Evolutionary conservation across 2,329 filamentous ascomycete genomes (phyloP), one percentile per base, ranked within the genome.

Genomic region (Aspergillus aculeatus): DNA sequence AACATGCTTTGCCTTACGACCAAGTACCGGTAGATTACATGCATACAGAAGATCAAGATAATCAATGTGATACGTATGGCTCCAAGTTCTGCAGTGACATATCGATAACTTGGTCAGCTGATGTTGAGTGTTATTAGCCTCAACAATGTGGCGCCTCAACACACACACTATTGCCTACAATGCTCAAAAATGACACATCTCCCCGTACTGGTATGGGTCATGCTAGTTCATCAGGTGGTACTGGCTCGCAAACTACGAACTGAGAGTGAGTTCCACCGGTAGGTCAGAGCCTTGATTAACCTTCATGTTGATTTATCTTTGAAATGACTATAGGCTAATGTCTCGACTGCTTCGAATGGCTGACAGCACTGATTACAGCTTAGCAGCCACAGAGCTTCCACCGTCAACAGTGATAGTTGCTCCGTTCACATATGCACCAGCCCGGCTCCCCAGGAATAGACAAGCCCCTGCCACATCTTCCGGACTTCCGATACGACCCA

Each of bases 381-480:
- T 80, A 23, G 78, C 73, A 31, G 67, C 68, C 56, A 79, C 66
- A 3, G 71, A 70, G 57, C 73, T 77, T 2, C 86, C 86, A 2
- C 86, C 86, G 70, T 90, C 87, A 47, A 89, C 70, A 10, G 83
- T 76, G 62, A 89, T 84, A 2, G 84, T 85, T 16, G 86, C 85
- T 3, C 87, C 87, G 63, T 89, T 90, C 38, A 88, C 80, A 71
- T 82, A 89, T 1, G 83, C 78, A 4, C 89, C 89, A 1, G 89
- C 89, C 57, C 83, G 79, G 67, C 87, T 89, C 44, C 83, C 81
- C 70, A 92, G 73, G 75, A 89, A 92, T 58, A 92, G 75, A 71
- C 89, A 90, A 11, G 88, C 82, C 0, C 89, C 89, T 0, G 88
- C 89, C 4, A 90, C 86, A 72, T 92, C 89, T 70, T 87, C 77